Evolutionary conservation across 768 basidiomycete genomes (phyloP).

Genomic region (Leccinum arenicola): DNA sequence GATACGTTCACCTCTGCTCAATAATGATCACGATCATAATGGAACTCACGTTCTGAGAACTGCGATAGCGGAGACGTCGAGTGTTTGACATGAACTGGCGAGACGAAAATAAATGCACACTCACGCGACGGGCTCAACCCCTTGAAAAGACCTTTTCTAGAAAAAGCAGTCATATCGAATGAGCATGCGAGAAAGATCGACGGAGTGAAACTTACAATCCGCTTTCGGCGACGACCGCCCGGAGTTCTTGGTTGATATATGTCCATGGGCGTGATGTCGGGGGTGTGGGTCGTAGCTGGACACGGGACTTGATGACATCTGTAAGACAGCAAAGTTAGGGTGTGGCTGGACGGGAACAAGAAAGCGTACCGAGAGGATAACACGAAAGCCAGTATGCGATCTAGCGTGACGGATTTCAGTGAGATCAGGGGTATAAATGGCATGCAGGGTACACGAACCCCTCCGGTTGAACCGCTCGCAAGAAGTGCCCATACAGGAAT

Average conservation of each 20-base stretch:
- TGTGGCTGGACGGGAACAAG: neutral
- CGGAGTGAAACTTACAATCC: constrained; percentile 55
- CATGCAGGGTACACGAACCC: constrained; percentile 45
- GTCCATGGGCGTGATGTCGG: constrained; percentile 69
- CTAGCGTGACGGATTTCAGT: neutral
- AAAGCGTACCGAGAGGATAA: constrained; percentile 71
- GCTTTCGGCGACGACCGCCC: constrained; percentile 61
- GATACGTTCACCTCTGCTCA: neutral
- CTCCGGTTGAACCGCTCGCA: constrained; percentile 79
- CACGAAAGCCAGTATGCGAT: constrained; percentile 79
- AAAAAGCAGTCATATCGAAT: neutral
- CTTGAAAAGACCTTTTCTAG: constrained; percentile 61
- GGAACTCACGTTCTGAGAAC: constrained; percentile 58
- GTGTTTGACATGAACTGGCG: neutral
- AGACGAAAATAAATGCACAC: constrained; percentile 16
- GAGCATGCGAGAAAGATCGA: neutral
- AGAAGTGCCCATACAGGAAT: constrained; percentile 85
- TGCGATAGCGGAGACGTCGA: constrained; percentile 20
- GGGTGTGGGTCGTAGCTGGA: constrained; percentile 76
- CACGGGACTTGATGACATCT: constrained; percentile 91
- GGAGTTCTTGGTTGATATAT: constrained; percentile 76
- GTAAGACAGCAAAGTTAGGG: neutral
- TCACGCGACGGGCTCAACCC: constrained; percentile 75
- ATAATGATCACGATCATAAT: neutral
- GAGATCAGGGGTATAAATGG: neutral